These are phyloP conservation scores for Madurella fahalii DNA, from an alignment of 2,329 filamentous ascomycete species.

Conservation along the genomic window DNA sequence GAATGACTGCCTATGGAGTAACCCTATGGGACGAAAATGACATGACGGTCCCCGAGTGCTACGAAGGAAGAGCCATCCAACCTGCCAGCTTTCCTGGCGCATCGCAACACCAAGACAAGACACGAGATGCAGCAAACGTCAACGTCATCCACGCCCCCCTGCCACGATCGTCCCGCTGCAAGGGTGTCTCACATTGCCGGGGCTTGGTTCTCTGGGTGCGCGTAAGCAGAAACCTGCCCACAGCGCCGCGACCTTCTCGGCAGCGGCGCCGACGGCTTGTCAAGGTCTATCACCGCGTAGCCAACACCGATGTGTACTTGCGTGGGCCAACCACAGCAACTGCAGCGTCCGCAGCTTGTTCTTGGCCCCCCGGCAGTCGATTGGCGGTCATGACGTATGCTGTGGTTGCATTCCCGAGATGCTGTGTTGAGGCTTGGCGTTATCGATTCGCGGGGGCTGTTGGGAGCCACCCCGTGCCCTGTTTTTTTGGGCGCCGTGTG, in stretches of 20 bases:
- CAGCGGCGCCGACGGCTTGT: no score
- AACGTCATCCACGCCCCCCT: background rate
- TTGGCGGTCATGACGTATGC: slow-evolving; percentile 9
- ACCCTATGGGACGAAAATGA: background rate
- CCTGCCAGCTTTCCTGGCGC: background rate
- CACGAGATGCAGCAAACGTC: background rate
- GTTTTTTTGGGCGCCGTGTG: slow-evolving; percentile 6
- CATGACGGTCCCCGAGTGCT: background rate
- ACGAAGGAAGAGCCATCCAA: background rate
- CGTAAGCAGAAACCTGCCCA: no score
- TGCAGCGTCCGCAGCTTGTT: background rate
- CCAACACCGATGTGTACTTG: background rate
- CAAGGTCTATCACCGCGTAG: no score
- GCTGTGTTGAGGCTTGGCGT: slow-evolving; percentile 5
- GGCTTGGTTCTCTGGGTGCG: background rate
- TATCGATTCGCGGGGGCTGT: background rate
- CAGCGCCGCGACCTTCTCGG: no score
- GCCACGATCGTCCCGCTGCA: background rate
- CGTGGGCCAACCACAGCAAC: slow-evolving; percentile 5
- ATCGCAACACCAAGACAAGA: background rate
- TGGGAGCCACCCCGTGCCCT: slow-evolving; percentile 3
- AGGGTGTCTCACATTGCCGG: background rate
- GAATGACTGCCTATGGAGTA: background rate
- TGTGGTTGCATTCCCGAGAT: background rate
- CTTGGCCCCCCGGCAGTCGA: background rate